These are phyloP conservation scores for Populus tremula DNA, from an alignment of 345 rosid species.

Conservation along the genomic window DNA sequence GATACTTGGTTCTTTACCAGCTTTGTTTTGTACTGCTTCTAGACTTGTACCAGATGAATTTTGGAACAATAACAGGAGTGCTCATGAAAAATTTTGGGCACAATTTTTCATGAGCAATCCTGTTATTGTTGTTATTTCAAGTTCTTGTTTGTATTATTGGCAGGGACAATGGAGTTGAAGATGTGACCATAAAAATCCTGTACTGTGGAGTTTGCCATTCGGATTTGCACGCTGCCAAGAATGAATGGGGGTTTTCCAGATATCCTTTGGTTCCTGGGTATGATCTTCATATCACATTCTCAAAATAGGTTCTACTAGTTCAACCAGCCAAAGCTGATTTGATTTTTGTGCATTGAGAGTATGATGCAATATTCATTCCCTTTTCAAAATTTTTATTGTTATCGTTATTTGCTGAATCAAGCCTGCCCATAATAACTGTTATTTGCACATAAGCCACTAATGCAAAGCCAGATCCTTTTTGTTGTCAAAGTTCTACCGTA, in stretches of 20 bases:
- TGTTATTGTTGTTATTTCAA: background rate
- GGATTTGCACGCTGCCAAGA: slow-evolving; percentile 58
- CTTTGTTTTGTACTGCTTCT: background rate
- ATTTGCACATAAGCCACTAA: background rate
- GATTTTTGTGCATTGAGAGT: background rate
- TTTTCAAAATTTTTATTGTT: no score
- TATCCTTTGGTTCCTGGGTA: slow-evolving; percentile 93
- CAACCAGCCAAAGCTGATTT: no score
- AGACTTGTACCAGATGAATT: no score
- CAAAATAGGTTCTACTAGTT: no score
- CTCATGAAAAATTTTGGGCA: no score
- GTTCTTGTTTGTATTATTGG: background rate
- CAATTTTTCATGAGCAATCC: no score
- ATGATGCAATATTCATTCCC: background rate
- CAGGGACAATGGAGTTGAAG: slow-evolving; percentile 81
- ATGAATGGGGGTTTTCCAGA: slow-evolving; percentile 66
- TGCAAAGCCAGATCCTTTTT: background rate
- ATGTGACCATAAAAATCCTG: slow-evolving; percentile 70
- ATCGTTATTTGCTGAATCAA: background rate
- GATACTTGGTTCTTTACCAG: background rate
- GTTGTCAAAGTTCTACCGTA: background rate
- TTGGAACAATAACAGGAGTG: no score
- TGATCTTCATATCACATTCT: background rate
- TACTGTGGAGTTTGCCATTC: slow-evolving; percentile 86
- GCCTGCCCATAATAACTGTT: background rate